A percentile compares a stretch with the other conserved stretches of the same genome.
These are phyloP conservation scores for Tetradesmus lagerheimii DNA, from an alignment of 139 green algal species.

Conservation along the genomic window DNA sequence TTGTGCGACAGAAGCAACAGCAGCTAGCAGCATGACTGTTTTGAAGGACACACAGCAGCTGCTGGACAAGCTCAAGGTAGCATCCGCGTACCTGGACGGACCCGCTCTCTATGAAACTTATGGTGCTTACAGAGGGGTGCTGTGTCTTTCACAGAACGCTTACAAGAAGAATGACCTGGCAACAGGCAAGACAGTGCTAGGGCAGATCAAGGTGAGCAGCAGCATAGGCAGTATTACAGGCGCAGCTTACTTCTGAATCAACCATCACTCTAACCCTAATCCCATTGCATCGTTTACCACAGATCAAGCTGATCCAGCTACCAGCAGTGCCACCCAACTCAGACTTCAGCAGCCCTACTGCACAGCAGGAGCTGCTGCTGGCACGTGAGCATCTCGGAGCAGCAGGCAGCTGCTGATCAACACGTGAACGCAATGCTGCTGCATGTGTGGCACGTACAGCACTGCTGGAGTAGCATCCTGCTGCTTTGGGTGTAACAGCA, in stretches of 20 bases:
- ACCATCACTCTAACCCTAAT: no score
- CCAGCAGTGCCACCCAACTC: conserved; percentile 78
- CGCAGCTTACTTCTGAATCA: not conserved
- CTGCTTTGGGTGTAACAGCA: not conserved
- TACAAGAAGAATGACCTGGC: conserved; percentile 64
- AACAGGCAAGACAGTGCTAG: conserved; percentile 54
- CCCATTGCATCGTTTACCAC: not conserved
- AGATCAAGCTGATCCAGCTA: conserved; percentile 88
- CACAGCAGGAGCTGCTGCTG: conserved; percentile 81
- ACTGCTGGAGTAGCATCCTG: not conserved
- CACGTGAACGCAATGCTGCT: not conserved
- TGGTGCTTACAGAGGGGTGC: not conserved
- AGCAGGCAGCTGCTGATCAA: not conserved
- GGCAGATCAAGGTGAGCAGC: conserved; percentile 70
- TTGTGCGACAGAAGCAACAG: not conserved
- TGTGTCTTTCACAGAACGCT: conserved; percentile 51
- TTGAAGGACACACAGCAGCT: conserved; percentile 55
- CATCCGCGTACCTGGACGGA: not conserved
- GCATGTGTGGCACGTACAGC: not conserved
- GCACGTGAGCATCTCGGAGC: conserved; percentile 68
- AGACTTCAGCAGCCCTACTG: conserved; percentile 69
- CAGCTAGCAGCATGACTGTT: conserved; percentile 48
- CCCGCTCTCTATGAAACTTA: not conserved
- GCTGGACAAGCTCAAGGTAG: conserved; percentile 69
- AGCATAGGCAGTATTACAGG: not conserved